Evolutionary conservation across 148 eudicot species (phyloP), one percentile per base, ranked within the genome.

Genomic region (Arbutus unedo): DNA sequence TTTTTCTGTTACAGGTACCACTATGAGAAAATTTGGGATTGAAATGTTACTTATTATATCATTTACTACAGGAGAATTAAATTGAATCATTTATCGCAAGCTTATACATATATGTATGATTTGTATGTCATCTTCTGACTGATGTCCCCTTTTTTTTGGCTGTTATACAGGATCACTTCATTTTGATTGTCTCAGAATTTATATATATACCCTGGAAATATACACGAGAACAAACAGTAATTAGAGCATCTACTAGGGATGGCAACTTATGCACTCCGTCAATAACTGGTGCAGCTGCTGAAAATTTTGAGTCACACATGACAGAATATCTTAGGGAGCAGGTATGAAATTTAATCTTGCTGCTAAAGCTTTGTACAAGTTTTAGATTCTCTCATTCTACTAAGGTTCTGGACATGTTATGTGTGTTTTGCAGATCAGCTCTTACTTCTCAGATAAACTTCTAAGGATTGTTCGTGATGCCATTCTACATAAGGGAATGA

Each of bases 191-290:
- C 89, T 93, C 98, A n/a, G 97, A 94, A 82, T 96, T 91, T 81
- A 86, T 96, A 77, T 96, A 93, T 87, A 86, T 81, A 79, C 99
- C 99, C 8, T 96, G 99, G 99, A 93, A 93, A 78, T 88, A 87
- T 90, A 88, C 93, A 56, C 88, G 83, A 77, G 89, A 89, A 78
- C 91, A 94, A 87, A 88, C 89, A 55, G 83, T 82, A 56, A 84
- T 76, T 48, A 88, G 91, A 87, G 89, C 92, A 76, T 82, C 85
- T 84, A 41, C 82, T 53, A 91, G 82, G 41, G 89, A 86, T 80
- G 97, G 88, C 60, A 90, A 90, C 76, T 85, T 87, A 31, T 93
- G 98, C 85, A 96, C 99, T 81, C 99, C 97, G 77, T 96, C 99
- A 77, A 92, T 96, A 67, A 89, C 99, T 59, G 94, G 92, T 80